phyloP scores from a whole-genome alignment of 495 filamentous ascomycete species.

The Daldinia decipiens region DNA sequence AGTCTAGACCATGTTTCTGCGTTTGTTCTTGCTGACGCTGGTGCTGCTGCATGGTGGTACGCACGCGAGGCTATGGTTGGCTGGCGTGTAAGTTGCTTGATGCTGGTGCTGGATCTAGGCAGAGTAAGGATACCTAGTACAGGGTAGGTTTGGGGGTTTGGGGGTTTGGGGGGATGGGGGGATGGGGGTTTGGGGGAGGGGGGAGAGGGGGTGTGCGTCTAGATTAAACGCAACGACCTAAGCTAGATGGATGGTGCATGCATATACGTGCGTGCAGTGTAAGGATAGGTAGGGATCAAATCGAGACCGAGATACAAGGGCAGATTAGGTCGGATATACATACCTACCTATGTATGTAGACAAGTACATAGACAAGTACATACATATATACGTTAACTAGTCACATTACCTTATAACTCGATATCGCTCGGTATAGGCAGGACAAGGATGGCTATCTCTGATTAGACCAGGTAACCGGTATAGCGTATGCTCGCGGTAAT shows the following conservation, averaged over 20 bases:
- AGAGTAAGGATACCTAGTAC: slow-evolving; percentile 5
- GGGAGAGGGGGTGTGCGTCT: slow-evolving; percentile 9
- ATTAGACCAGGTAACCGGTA: background rate
- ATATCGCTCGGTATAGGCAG: background rate
- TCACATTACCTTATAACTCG: background rate
- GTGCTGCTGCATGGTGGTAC: slow-evolving; percentile 23
- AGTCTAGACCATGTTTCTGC: slow-evolving; percentile 23
- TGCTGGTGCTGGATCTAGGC: slow-evolving; percentile 14
- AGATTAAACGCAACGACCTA: slow-evolving; percentile 21
- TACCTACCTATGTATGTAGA: background rate
- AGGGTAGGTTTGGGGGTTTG: no score
- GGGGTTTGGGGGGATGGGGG: no score
- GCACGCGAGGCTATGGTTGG: slow-evolving; percentile 3
- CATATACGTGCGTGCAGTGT: slow-evolving; percentile 9
- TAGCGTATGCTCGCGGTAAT: background rate
- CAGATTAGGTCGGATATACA: no score
- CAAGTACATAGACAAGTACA: no score
- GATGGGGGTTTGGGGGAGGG: no score
- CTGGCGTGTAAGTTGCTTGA: slow-evolving; percentile 5
- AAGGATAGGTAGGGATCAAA: slow-evolving; percentile 5
- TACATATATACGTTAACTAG: background rate
- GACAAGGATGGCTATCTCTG: slow-evolving; percentile 3
- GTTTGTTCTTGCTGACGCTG: slow-evolving; percentile 1
- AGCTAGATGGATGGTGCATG: background rate
- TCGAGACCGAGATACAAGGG: slow-evolving; percentile 2